Evolutionary conservation across 2,329 filamentous ascomycete species (phyloP).

Genomic region (Boeremia exigua): DNA sequence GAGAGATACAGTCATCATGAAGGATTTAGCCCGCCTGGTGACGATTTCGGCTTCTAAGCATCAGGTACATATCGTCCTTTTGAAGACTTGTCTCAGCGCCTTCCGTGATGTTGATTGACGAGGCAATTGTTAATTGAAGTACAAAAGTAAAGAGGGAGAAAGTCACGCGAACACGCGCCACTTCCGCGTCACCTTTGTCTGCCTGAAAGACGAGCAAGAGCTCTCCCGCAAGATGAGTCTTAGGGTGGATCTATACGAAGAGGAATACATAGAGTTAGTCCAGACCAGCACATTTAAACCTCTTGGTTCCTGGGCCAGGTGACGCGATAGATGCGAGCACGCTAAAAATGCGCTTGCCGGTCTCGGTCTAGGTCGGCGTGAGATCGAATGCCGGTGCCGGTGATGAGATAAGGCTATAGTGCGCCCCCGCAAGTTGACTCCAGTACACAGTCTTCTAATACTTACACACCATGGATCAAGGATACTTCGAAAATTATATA

Average conservation of each 20-base stretch:
- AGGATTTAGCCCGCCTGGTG: too few species aligned
- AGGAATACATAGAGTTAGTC: too few species aligned
- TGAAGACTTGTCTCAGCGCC: neutral
- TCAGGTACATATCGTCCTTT: neutral
- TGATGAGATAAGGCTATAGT: slow-evolving; percentile 1
- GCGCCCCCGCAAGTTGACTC: slow-evolving; percentile 5
- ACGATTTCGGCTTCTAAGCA: neutral
- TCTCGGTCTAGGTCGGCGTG: neutral
- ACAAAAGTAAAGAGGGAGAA: neutral
- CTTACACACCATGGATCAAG: slow-evolving; percentile 5
- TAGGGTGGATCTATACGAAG: too few species aligned
- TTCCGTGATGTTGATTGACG: neutral
- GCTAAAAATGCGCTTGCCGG: neutral
- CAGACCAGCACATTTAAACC: too few species aligned
- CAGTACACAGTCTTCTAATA: neutral
- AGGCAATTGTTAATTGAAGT: neutral
- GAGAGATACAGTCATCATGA: too few species aligned
- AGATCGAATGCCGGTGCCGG: slow-evolving; percentile 15
- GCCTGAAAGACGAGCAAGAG: too few species aligned
- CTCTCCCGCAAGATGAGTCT: too few species aligned
- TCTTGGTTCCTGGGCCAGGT: neutral
- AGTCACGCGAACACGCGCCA: slow-evolving; percentile 10
- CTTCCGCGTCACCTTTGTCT: neutral
- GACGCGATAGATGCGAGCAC: neutral
- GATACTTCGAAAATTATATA: slow-evolving; percentile 6